phyloP scores from a whole-genome alignment of 192 early-diverging fungal species.

The Backusella tuberculispora region DNA sequence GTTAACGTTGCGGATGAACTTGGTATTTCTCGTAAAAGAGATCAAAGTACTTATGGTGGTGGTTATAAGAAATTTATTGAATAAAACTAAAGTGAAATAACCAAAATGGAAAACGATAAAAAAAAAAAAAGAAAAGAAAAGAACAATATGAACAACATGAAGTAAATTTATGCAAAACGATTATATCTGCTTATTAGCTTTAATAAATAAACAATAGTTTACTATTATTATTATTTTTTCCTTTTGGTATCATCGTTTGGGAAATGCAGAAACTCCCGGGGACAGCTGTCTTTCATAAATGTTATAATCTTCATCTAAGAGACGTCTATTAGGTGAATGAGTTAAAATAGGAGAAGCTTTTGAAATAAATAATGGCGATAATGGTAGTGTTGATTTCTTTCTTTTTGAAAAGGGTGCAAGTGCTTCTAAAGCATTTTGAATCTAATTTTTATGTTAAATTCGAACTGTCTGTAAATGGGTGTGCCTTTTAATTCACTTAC shows the following conservation, averaged over 20 bases:
- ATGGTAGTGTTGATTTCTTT: neutral
- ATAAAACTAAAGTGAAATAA: neutral
- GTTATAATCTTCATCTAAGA: neutral
- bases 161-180: too few species aligned
- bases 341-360: neutral
- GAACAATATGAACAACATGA: too few species aligned
- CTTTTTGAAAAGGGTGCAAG: constrained; percentile 24
- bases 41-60: neutral
- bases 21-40: constrained; percentile 18
- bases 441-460: neutral
- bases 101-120: too few species aligned
- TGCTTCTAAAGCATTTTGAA: constrained; percentile 25
- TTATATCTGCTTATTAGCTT: too few species aligned
- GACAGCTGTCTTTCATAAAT: neutral
- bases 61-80: neutral
- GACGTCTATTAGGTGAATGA: neutral
- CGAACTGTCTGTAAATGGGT: neutral
- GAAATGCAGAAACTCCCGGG: neutral
- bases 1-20: constrained; percentile 20
- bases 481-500: neutral
- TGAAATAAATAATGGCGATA: neutral
- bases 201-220: neutral
- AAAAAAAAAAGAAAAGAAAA: too few species aligned
- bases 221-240: neutral
- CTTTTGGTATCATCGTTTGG: neutral